Evolutionary conservation across 2,329 filamentous ascomycete genomes (phyloP), one percentile per base, ranked within the genome.

Genomic region (Diaporthe batatas): DNA sequence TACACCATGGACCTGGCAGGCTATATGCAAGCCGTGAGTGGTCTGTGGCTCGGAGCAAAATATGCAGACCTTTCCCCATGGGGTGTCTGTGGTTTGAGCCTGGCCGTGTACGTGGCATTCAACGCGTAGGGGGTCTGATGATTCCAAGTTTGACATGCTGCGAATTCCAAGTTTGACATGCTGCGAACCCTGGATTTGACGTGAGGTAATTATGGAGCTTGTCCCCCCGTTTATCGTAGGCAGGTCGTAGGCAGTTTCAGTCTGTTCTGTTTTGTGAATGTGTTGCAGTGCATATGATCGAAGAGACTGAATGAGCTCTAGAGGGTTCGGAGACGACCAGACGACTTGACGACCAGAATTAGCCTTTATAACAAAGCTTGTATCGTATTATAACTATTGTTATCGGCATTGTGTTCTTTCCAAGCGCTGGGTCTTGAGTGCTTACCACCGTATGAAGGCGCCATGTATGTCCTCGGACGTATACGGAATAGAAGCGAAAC

Each of bases 31-130:
- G 4, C 44, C 32, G 32, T 53, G 62, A 12, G 32, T 67, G 14
- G 62, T 53, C 16, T 67, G 32, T 25, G 47, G 62, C 47, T 67
- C 32, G 16, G 25, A n/a, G 32, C 21, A 67, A n/a, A 53, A 21
- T 2, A 53, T 67, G 32, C 32, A 67, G n/a, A 21, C 14, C n/a
- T 10, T 67, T 12, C 29, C 62, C 44, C 32, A 67, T 16, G 47
- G 21, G 3, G 62, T 67, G 32, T 18, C 39, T 1, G 47, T 53
- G 32, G 62, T 47, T 7, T 18, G 7, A 6, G 51, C 62, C 8
- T 12, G 32, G 5, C 62, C 47, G 47, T 67, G 47, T 36, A 67
- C 39, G 8, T 51, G 34, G n/a, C 62, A 53, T 14, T 53, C 23
- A 7, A 39, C n/a, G 1, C 10, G 8, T 5, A 25, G 32, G n/a